A percentile compares a stretch with the other conserved stretches of the same genome.
These are phyloP conservation scores for Globisporangium alternatum DNA, from an alignment of 352 stramenopile species.

Conservation along the genomic window DNA sequence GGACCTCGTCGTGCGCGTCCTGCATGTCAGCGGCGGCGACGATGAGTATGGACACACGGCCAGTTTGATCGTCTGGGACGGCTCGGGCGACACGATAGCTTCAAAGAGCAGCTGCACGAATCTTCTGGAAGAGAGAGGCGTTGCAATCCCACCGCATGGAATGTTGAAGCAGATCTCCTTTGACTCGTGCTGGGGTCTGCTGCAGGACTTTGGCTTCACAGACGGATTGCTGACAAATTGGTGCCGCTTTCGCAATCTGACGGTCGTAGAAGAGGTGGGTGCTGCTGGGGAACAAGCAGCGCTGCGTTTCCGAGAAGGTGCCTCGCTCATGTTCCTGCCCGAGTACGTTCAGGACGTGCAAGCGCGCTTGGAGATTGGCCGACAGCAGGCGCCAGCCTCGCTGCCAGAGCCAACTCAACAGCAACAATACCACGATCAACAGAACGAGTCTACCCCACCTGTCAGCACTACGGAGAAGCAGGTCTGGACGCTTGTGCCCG, in stretches of 20 bases:
- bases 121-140: slow-evolving; percentile 19
- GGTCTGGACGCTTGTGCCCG: slow-evolving; percentile 37
- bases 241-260: slow-evolving; percentile 75
- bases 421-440: not conserved
- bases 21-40: slow-evolving; percentile 35
- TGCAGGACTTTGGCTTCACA: slow-evolving; percentile 54
- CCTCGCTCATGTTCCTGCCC: slow-evolving; percentile 60
- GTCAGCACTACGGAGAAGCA: slow-evolving; percentile 3
- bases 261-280: slow-evolving; percentile 31
- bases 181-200: slow-evolving; percentile 60
- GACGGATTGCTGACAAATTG: slow-evolving; percentile 37
- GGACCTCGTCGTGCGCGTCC: slow-evolving; percentile 60
- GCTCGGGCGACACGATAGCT: slow-evolving; percentile 36
- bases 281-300: slow-evolving; percentile 11
- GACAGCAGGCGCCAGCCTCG: not conserved
- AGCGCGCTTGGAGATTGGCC: slow-evolving; percentile 19
- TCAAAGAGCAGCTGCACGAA: slow-evolving; percentile 14
- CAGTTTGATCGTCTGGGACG: slow-evolving; percentile 65
- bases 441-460: not conserved
- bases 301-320: slow-evolving; percentile 69
- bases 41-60: slow-evolving; percentile 16
- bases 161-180: slow-evolving; percentile 63
- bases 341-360: slow-evolving; percentile 46
- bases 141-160: slow-evolving; percentile 30
- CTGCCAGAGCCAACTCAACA: not conserved